Conservation (phyloP, 2,329 filamentous ascomycete species). For the Karstenula rhodostoma region DNA sequence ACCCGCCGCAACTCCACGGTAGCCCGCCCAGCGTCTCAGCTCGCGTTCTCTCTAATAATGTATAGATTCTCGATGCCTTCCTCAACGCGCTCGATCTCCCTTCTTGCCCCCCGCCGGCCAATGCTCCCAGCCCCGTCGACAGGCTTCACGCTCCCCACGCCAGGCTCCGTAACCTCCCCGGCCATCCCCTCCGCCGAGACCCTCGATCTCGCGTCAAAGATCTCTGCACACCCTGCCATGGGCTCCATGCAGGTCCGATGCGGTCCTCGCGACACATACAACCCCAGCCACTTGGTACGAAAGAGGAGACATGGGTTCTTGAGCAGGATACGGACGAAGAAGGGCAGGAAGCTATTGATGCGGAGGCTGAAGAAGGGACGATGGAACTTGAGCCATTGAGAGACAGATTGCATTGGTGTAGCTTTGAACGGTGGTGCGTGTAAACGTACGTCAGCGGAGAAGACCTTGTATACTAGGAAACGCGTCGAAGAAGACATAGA, state of each 20-base stretch:
- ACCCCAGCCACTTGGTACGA: conserved; percentile 66
- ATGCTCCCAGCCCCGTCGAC: conserved; percentile 30
- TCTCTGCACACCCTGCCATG: conserved; percentile 48
- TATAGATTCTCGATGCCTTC: conserved; percentile 19
- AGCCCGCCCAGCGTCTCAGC: conserved; percentile 5
- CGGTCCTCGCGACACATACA: conserved; percentile 64
- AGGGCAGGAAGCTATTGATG: conserved; percentile 62
- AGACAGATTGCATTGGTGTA: neutral
- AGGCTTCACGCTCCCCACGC: conserved; percentile 26
- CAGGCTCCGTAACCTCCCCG: conserved; percentile 26
- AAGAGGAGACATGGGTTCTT: conserved; percentile 70
- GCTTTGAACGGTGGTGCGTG: neutral
- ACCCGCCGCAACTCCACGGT: conserved; percentile 35
- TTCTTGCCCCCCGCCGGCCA: conserved; percentile 38
- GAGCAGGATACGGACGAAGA: conserved; percentile 60
- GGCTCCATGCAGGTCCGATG: conserved; percentile 53
- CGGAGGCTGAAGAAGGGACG: conserved; percentile 64
- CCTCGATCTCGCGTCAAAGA: conserved; percentile 47
- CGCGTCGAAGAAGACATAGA: neutral
- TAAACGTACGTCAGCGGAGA: neutral
- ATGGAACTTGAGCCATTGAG: conserved; percentile 47
- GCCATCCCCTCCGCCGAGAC: conserved; percentile 26
- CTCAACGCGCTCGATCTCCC: conserved; percentile 35
- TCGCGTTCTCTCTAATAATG: neutral
- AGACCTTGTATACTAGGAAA: neutral